These are phyloP conservation scores for Aspergillus persii DNA, from an alignment of 2,329 filamentous ascomycete species.

Conservation along the genomic window DNA sequence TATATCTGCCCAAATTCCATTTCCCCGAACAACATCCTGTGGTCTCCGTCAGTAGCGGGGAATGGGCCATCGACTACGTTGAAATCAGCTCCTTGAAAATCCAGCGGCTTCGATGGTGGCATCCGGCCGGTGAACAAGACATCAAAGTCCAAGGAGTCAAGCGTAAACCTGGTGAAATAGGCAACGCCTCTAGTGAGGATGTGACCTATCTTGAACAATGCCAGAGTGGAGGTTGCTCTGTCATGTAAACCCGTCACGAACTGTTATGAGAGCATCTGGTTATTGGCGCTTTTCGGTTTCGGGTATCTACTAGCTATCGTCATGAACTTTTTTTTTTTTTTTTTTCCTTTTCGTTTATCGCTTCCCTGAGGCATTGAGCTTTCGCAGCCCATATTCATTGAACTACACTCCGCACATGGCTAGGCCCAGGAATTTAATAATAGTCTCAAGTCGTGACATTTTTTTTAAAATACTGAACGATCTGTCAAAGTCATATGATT, in stretches of 20 bases:
- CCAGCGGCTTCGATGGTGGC: constrained; percentile 89
- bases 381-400: too few species aligned
- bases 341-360: not conserved
- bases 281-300: not conserved
- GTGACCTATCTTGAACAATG: constrained; percentile 71
- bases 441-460: too few species aligned
- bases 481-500: not conserved
- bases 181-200: constrained; percentile 62
- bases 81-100: constrained; percentile 67
- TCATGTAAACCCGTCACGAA: constrained; percentile 45
- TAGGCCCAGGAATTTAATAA: too few species aligned
- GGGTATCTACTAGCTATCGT: not conserved
- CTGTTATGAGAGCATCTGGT: not conserved
- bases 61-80: constrained; percentile 79
- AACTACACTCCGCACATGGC: not conserved
- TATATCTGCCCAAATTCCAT: constrained; percentile 89
- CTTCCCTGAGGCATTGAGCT: not conserved
- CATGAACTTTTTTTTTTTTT: not conserved
- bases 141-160: constrained; percentile 74
- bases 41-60: constrained; percentile 77
- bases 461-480: too few species aligned
- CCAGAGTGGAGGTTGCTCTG: constrained; percentile 46
- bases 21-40: constrained; percentile 73
- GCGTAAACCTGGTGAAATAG: constrained; percentile 48
- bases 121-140: constrained; percentile 77